Evolutionary conservation across 2,329 filamentous ascomycete species (phyloP), one percentile per base, ranked within the genome.

Genomic region (Sporothrix schenckii): DNA sequence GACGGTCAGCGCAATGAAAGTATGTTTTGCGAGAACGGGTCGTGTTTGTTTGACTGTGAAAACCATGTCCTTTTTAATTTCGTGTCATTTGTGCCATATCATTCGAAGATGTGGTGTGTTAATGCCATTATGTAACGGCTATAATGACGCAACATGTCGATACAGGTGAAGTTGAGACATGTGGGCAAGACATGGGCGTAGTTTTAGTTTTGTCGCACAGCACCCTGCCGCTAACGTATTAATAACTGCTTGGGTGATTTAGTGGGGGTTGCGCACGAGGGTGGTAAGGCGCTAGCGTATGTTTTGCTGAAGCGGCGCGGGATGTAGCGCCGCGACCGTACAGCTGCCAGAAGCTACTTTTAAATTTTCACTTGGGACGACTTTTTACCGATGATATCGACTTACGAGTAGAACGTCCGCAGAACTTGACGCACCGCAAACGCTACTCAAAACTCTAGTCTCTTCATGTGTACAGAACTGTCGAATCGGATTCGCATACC

Each of bases 291-390:
- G 54, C 54, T 58, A 58, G 30, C 14, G 52, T 6, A 7, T 34
- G 53, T 58, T 30, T 34, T 34, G 53, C 30, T 16, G 54, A 21
- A 16, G 30, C 30, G n/a, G 41, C 58, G 41, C 24, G 58, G 56
- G 56, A 61, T 44, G 56, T 6, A 7, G 14, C 9, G 27, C 30
- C 16, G 56, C 9, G n/a, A n/a, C 39, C 5, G 34, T 9, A 34
- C 34, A 34, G 39, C 58, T 61, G 39, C 44, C 58, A 44, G 7
- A 47, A 24, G 14, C n/a, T 24, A 14, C 19, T 7, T 10, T 30
- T 30, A 65, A 65, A 65, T 65, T 65, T 65, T 65, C 61, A 5
- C 44, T n/a, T 50, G 41, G 41, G 13, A 60, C 56, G 34, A 27
- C 60, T 14, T 30, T 49, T 49, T 13, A 47, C 44, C 56, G n/a